Evolutionary conservation across 768 basidiomycete genomes (phyloP).

Genomic region (Lactarius tabidus): DNA sequence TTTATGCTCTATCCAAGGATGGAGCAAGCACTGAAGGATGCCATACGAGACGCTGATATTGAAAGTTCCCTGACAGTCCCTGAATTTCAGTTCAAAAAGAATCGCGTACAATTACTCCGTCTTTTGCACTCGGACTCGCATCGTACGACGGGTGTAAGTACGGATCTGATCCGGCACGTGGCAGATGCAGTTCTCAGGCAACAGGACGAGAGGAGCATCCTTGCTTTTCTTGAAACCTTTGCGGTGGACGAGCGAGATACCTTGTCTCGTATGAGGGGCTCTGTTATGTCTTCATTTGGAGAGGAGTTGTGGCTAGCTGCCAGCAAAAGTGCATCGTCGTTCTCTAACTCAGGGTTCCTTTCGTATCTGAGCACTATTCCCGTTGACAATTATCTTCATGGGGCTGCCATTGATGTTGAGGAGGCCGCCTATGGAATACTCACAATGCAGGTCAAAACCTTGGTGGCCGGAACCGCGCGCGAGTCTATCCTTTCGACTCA

Average conservation of each 20-base stretch:
- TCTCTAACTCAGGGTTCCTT: constrained; percentile 21
- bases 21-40: background rate
- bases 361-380: background rate
- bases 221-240: background rate
- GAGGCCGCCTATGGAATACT: constrained; percentile 8
- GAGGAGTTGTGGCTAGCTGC: constrained; percentile 6
- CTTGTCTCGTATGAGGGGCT: background rate
- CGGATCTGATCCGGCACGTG: background rate
- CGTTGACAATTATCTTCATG: background rate
- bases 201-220: background rate
- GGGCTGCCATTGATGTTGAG: background rate
- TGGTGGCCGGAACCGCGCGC: background rate
- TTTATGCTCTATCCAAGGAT: background rate
- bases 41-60: background rate
- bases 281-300: background rate
- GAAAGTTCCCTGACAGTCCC: background rate
- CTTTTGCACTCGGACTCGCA: background rate
- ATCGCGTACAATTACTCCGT: background rate
- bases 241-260: background rate
- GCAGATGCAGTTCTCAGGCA: background rate
- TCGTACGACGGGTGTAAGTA: background rate
- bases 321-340: background rate
- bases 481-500: constrained; percentile 9
- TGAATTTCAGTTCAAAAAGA: constrained; percentile 10
- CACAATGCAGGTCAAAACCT: background rate